phyloP scores from a whole-genome alignment of 495 filamentous ascomycete species.

The Penicillium bovifimosum region DNA sequence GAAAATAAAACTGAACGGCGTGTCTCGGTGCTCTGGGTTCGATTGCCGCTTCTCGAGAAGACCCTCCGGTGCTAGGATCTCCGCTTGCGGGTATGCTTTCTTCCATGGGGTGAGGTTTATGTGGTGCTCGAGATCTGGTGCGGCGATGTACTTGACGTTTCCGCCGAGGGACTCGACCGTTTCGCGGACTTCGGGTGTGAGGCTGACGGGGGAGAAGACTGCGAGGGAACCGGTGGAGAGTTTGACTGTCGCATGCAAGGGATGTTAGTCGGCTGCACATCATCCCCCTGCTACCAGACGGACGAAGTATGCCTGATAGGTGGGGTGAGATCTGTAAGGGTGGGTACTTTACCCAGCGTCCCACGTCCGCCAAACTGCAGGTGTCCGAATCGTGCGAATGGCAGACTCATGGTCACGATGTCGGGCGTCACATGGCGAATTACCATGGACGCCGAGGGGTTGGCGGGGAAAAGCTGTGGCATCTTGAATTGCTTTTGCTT shows the following conservation, averaged over 20 bases:
- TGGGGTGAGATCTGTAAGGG: not conserved
- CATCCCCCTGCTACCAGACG: not conserved
- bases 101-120: slow-evolving; percentile 84
- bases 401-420: slow-evolving; percentile 75
- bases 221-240: slow-evolving; percentile 71
- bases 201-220: slow-evolving; percentile 83
- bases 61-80: slow-evolving; percentile 78
- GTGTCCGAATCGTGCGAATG: slow-evolving; percentile 76
- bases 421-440: slow-evolving; percentile 76
- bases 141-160: slow-evolving; percentile 75
- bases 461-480: slow-evolving; percentile 48
- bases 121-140: slow-evolving; percentile 87
- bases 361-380: slow-evolving; percentile 82
- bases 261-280: slow-evolving; percentile 1
- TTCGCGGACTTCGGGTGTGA: slow-evolving; percentile 70
- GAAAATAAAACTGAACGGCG: slow-evolving; percentile 66
- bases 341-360: slow-evolving; percentile 62
- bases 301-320: slow-evolving; percentile 1
- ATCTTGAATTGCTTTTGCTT: slow-evolving; percentile 8
- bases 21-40: slow-evolving; percentile 57
- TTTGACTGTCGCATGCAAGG: slow-evolving; percentile 51
- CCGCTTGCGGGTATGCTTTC: slow-evolving; percentile 66
- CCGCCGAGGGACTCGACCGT: slow-evolving; percentile 62
- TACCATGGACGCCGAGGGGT: slow-evolving; percentile 77
- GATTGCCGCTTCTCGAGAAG: slow-evolving; percentile 77